Base-by-base conservation (phyloP, 768 basidiomycete genomes). In the Hydnum rufescens region DNA sequence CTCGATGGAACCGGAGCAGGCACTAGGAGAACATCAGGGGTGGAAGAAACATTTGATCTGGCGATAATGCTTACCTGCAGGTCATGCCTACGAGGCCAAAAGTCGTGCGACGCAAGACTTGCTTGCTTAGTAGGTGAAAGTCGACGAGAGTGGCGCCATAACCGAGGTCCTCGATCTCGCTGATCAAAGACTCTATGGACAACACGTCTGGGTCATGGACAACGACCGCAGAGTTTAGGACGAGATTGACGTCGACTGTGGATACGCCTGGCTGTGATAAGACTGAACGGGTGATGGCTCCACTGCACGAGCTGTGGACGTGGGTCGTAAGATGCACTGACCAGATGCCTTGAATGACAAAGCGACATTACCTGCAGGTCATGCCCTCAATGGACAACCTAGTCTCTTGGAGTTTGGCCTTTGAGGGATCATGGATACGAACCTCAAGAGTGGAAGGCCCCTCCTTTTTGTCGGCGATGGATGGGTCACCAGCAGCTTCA, bases 351-450 rank as follows among this genome's bases (percentile, higher is more conserved):
- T n/a, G n/a, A n/a, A n/a, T 51, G 49, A 25, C 6, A 32, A 16
- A 25, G 32, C 16, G 5, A 31, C 51, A 57, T 30, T 51, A 56
- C 58, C 62, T 58, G 54, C 63, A 64, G 5, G 64, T 65, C 63
- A 65, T 64, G 3, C 63, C 64, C 6, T 57, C 55, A 25, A 65
- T 60, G n/a, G 51, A 52, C 6, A 52, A 43, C 47, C 6, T 50
- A 26, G 51, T 52, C 42, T 49, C 48, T 18, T 23, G 22, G n/a
- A 50, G 8, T 26, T 6, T 18, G 13, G n/a, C n/a, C 22, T 8
- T n/a, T 6, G 34, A 13, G 8, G 49, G 13, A 29, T 8, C 16
- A 28, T 32, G 28, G 25, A 50, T 34, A 25, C 32, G 6, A 18
- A 50, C 49, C 32, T 32, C 49, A 18, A 50, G 31, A 31, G 32